Base-by-base conservation (phyloP, 176 grass and related monocot species). In the Cenchrus fungigraminus region DNA sequence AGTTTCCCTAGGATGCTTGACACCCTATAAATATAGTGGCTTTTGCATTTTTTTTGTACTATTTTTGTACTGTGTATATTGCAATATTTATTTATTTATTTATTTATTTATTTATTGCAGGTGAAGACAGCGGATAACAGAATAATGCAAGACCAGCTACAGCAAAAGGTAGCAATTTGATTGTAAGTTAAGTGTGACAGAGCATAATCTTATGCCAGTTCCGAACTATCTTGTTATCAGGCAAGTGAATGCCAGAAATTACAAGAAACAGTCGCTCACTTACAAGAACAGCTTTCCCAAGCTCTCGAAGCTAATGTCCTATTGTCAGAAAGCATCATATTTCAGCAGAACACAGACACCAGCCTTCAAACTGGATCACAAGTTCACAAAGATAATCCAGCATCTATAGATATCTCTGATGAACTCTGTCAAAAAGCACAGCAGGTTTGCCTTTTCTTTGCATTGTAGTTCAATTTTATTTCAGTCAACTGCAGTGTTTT, bases 121-220 rank as follows among this genome's bases (percentile, higher is more conserved):
- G 87, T 94, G 43, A 97, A 90, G 73, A 91, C 81, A 87, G 86
- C 90, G 59, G 95, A 94, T 90, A 94, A 94, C 88, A 94, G 84
- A 89, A 76, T 97, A 86, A 84, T 92, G 77, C 90, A 91, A 78
- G 86, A 92, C 44, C 90, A 92, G 74, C 84, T 97, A 54, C 71
- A 90, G 16, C 78, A 91, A 84, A 94, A 91, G 88, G 88, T 94
- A 61, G 72, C 12, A 29, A 40, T 84, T 56, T 87, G 42, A 61
- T n/a, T 76, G 49, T n/a, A 83, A 28, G 65, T 66, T 79, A 79
- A 65, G 1, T 34, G 45, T 44, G 78, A 80, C 37, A 77, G 55
- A 73, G 31, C 25, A 78, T 4, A 65, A 51, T 64, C 53, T 79
- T 74, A 73, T 80, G 8, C 29, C 57, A 20, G 62, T 81, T 76